Evolutionary conservation across 805 yeast species (phyloP).

Genomic region (Teunomyces cretensis): DNA sequence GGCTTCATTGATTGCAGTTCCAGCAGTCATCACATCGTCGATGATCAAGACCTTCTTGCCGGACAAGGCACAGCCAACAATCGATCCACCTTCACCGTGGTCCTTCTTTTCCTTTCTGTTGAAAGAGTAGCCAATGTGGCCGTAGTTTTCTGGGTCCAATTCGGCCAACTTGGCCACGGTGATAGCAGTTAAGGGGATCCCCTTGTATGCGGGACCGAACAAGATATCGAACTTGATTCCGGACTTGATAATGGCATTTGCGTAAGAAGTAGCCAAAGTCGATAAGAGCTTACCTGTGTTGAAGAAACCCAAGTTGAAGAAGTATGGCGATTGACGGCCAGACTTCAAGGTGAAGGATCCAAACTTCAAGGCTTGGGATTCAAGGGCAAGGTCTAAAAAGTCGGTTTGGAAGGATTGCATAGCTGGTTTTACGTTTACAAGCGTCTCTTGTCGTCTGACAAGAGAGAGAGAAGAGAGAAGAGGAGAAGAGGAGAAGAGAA

Average conservation of each 20-base stretch:
- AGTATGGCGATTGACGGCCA: slow-evolving; percentile 93
- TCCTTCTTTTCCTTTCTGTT: slow-evolving; percentile 96
- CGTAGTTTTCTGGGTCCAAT: slow-evolving; percentile 76
- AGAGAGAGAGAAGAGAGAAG: slow-evolving; percentile 7
- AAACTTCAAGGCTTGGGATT: slow-evolving; percentile 78
- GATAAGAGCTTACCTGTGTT: slow-evolving; percentile 75
- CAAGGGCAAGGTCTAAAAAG: slow-evolving; percentile 80
- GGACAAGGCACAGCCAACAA: slow-evolving; percentile 79
- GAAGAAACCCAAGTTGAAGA: slow-evolving; percentile 91
- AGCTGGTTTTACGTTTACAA: background rate
- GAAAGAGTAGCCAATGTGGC: slow-evolving; percentile 80
- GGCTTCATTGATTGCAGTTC: slow-evolving; percentile 96
- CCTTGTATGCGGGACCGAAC: slow-evolving; percentile 98
- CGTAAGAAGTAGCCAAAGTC: slow-evolving; percentile 85
- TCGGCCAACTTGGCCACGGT: slow-evolving; percentile 92
- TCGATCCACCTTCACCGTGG: slow-evolving; percentile 97
- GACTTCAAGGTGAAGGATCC: slow-evolving; percentile 89
- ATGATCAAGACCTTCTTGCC: slow-evolving; percentile 78
- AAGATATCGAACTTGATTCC: slow-evolving; percentile 84
- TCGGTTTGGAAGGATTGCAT: slow-evolving; percentile 55
- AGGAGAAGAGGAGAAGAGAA: slow-evolving; percentile 3
- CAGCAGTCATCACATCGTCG: slow-evolving; percentile 98
- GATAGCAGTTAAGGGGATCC: slow-evolving; percentile 91
- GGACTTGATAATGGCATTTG: slow-evolving; percentile 78
- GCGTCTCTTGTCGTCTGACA: slow-evolving; percentile 5